Conservation (phyloP, 306 rosid genomes). For the Fagus crenata region DNA sequence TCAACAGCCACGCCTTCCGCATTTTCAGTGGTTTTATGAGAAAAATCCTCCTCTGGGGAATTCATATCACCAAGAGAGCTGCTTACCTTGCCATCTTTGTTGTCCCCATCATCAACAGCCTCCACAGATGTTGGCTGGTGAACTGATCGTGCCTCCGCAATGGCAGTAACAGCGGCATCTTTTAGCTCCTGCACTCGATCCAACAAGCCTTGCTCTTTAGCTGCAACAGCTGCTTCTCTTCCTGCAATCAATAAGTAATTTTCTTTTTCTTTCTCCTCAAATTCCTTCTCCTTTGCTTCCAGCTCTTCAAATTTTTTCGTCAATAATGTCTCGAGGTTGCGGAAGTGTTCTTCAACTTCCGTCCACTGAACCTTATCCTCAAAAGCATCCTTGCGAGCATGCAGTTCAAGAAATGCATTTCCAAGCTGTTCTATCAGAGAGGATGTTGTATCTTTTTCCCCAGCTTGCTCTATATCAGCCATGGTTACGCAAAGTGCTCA, state of each 20-base stretch:
- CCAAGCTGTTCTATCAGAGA: conserved; percentile 61
- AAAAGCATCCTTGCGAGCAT: conserved; percentile 45
- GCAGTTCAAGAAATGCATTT: conserved; percentile 50
- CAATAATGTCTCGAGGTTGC: conserved; percentile 46
- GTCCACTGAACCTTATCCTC: conserved; percentile 60
- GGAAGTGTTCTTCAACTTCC: conserved; percentile 69
- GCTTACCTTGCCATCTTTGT: conserved; percentile 64
- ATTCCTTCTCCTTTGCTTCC: conserved; percentile 60
- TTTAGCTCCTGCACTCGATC: conserved; percentile 78
- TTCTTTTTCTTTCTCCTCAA: conserved; percentile 50
- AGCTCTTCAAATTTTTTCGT: conserved; percentile 56
- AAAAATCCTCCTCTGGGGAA: conserved; percentile 53
- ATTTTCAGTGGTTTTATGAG: conserved; percentile 55
- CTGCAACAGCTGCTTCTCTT: conserved; percentile 59
- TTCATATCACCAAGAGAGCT: conserved; percentile 58
- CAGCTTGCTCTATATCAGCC: conserved; percentile 49
- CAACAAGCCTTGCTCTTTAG: conserved; percentile 69
- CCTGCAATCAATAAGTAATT: conserved; percentile 37
- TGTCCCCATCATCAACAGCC: conserved; percentile 46
- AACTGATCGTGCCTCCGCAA: conserved; percentile 52
- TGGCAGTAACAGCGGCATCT: conserved; percentile 65
- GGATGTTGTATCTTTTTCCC: conserved; percentile 27
- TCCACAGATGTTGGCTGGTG: conserved; percentile 46
- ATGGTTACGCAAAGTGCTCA: conserved; percentile 35
- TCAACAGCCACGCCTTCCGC: conserved; percentile 55